Percentiles rank a stretch among this genome's conserved stretches.
Evolutionary conservation across 305 asterid genomes (phyloP).

Genomic region (Solanum hybrid): DNA sequence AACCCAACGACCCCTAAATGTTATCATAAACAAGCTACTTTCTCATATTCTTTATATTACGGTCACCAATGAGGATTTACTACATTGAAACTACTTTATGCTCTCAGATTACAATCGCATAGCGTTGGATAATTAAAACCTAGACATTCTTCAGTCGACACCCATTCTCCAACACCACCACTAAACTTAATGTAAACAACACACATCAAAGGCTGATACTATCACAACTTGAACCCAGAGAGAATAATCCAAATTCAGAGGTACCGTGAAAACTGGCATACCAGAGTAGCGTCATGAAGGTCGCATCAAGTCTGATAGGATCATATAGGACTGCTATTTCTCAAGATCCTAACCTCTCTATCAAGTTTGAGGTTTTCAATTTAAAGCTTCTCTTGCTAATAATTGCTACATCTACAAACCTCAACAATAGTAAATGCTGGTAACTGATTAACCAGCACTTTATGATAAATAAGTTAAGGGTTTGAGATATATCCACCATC

Average conservation of each 20-base stretch:
- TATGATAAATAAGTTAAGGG: not conserved
- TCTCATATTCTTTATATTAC: not conserved
- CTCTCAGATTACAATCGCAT: not conserved
- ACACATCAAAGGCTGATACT: not conserved
- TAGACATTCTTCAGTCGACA: not conserved
- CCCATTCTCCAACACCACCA: not conserved
- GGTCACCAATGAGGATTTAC: not conserved
- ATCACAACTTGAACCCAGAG: not conserved
- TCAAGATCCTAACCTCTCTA: not conserved
- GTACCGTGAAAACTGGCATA: not conserved
- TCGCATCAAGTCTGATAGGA: not conserved
- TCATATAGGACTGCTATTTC: not conserved
- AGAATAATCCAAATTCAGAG: not conserved
- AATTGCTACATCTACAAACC: not conserved
- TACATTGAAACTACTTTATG: not conserved
- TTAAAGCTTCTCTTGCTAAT: not conserved
- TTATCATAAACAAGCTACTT: not conserved
- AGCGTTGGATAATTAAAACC: not conserved
- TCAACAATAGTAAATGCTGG: not conserved
- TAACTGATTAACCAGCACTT: not conserved
- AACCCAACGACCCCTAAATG: not conserved
- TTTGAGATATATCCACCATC: not conserved
- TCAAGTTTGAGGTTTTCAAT: not conserved
- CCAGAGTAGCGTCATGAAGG: not conserved
- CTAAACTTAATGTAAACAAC: not conserved